A percentile compares a stretch with the other conserved stretches of the same genome.
These are phyloP conservation scores for Mycena metata DNA, from an alignment of 768 basidiomycete genomes.

Conservation along the genomic window DNA sequence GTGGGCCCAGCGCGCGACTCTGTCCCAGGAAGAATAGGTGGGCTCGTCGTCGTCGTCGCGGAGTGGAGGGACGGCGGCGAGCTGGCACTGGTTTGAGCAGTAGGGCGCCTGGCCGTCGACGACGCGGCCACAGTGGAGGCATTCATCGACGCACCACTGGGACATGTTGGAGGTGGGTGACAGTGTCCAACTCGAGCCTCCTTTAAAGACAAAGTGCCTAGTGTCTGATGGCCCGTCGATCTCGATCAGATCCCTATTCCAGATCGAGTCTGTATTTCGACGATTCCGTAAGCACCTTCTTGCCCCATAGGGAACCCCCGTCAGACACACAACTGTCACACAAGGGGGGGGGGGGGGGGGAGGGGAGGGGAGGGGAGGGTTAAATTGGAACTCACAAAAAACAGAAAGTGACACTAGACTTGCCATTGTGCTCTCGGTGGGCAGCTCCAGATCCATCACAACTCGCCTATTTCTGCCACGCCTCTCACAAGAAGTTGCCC, in stretches of 20 bases:
- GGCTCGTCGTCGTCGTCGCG: conserved; percentile 33
- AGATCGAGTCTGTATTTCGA: too few species aligned
- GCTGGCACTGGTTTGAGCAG: conserved; percentile 64
- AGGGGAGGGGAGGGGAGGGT: conserved; percentile 20
- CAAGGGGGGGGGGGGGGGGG: conserved; percentile 40
- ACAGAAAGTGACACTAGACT: neutral
- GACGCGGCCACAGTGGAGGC: conserved; percentile 72
- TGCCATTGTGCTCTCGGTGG: conserved; percentile 11
- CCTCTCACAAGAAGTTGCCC: conserved; percentile 25
- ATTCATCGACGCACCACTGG: conserved; percentile 63
- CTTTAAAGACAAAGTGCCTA: too few species aligned
- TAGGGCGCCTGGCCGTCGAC: conserved; percentile 60
- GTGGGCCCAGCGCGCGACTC: conserved; percentile 51
- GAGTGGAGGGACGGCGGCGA: conserved; percentile 48
- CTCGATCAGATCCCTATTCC: too few species aligned
- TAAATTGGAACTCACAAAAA: too few species aligned
- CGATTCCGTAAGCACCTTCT: too few species aligned
- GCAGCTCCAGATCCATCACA: conserved; percentile 5
- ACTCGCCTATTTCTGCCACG: conserved; percentile 3
- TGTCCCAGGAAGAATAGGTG: conserved; percentile 19
- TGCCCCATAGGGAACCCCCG: too few species aligned
- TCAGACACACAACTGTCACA: too few species aligned
- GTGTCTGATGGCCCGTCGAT: too few species aligned
- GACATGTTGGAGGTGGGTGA: conserved; percentile 26
- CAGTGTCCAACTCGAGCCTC: too few species aligned